Evolutionary conservation across 768 basidiomycete species (phyloP).

Genomic region (Rhizopogon salebrosus): DNA sequence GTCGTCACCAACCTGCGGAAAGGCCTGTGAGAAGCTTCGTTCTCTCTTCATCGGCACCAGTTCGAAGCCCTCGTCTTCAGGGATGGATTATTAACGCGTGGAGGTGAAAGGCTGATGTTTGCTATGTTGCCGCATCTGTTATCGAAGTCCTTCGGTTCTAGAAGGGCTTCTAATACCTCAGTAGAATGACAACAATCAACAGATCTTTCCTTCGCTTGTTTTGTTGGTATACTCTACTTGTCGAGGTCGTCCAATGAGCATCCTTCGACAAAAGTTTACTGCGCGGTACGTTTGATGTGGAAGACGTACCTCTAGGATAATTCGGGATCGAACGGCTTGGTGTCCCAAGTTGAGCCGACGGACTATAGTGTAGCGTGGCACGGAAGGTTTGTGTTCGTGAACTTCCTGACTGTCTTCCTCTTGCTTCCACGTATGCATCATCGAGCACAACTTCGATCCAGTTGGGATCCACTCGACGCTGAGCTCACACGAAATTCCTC

Average conservation of each 20-base stretch:
- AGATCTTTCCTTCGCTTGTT: background rate
- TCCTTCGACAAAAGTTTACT: slow-evolving; percentile 8
- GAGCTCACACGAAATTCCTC: too few species aligned
- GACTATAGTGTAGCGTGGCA: slow-evolving; percentile 36
- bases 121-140: slow-evolving; percentile 15
- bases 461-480: too few species aligned
- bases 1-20: too few species aligned
- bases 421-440: background rate
- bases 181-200: too few species aligned
- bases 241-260: slow-evolving; percentile 10
- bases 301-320: slow-evolving; percentile 62
- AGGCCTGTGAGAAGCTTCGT: slow-evolving; percentile 13
- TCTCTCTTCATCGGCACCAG: slow-evolving; percentile 24
- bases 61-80: slow-evolving; percentile 3
- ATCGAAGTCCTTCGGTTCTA: slow-evolving; percentile 4
- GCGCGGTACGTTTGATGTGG: background rate
- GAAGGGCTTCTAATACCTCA: too few species aligned
- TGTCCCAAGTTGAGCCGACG: slow-evolving; percentile 54
- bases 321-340: slow-evolving; percentile 51
- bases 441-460: too few species aligned
- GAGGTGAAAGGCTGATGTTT: slow-evolving; percentile 22
- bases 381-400: slow-evolving; percentile 1
- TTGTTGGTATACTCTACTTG: background rate
- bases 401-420: background rate
- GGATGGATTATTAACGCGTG: background rate